These are phyloP conservation scores for Eimeria acervulina DNA, from an alignment of 169 alveolate genomes.

Conservation along the genomic window DNA sequence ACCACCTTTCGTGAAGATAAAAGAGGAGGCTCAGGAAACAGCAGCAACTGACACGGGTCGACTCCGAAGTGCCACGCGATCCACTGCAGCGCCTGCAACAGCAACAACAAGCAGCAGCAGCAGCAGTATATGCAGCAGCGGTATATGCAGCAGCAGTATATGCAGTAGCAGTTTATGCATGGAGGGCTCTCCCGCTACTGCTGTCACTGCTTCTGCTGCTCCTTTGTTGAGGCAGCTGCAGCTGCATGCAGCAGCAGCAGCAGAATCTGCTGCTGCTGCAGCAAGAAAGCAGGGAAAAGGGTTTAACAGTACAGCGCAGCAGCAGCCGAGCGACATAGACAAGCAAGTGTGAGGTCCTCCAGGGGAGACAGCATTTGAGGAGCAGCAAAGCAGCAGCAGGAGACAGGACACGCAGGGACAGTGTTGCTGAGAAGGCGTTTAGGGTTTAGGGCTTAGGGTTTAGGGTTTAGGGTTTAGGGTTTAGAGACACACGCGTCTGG, in stretches of 20 bases:
- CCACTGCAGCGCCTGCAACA: constrained; percentile 41
- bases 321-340: background rate
- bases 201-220: no score
- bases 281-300: background rate
- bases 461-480: no score
- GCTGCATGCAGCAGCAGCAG: no score
- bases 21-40: constrained; percentile 77
- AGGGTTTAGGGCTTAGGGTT: no score
- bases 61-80: constrained; percentile 50
- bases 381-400: background rate
- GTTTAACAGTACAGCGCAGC: background rate
- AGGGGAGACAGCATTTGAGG: background rate
- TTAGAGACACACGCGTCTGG: background rate
- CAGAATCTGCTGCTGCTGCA: background rate
- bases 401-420: no score
- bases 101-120: background rate
- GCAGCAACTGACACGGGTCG: constrained; percentile 48
- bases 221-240: no score
- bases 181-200: no score
- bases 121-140: no score
- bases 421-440: no score
- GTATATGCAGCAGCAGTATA: background rate
- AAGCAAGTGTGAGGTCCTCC: no score
- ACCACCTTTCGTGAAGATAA: constrained; percentile 26
- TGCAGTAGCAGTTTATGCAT: no score